Evolutionary conservation across 257 asterid genomes (phyloP).

Genomic region (Nicotiana benthamiana): DNA sequence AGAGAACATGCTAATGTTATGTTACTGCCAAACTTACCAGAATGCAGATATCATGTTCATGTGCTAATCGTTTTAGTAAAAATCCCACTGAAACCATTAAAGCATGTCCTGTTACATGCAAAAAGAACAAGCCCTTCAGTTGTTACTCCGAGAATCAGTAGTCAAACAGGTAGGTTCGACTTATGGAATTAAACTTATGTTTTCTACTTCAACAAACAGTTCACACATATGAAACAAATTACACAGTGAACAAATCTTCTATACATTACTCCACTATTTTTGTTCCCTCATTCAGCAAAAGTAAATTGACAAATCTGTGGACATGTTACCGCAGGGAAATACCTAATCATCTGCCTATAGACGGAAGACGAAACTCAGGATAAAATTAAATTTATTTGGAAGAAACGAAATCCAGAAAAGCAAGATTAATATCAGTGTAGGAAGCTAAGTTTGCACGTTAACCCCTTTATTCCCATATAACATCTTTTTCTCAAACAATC

Average conservation of each 20-base stretch:
- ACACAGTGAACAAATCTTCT: background rate
- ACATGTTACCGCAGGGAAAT: background rate
- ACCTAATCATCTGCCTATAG: background rate
- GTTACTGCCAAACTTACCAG: conserved; percentile 37
- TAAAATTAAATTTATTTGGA: background rate
- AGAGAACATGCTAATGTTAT: background rate
- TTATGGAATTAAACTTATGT: background rate
- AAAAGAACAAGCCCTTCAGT: conserved; percentile 10
- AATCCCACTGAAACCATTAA: conserved; percentile 65
- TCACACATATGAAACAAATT: background rate
- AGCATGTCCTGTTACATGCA: conserved; percentile 51
- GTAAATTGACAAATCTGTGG: background rate
- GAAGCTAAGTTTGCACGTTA: background rate
- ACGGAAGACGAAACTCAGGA: background rate
- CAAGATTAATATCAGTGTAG: background rate
- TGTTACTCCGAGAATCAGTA: background rate
- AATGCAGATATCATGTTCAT: conserved; percentile 58
- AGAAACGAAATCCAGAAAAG: background rate
- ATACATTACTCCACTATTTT: background rate
- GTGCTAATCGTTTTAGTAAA: conserved; percentile 70
- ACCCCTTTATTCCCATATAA: background rate
- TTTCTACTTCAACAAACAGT: background rate
- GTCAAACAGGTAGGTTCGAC: background rate
- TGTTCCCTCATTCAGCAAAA: background rate
- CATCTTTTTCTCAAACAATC: background rate